Conservation (phyloP, 1,284 basidiomycete genomes). For the Takashimella koratensis region DNA sequence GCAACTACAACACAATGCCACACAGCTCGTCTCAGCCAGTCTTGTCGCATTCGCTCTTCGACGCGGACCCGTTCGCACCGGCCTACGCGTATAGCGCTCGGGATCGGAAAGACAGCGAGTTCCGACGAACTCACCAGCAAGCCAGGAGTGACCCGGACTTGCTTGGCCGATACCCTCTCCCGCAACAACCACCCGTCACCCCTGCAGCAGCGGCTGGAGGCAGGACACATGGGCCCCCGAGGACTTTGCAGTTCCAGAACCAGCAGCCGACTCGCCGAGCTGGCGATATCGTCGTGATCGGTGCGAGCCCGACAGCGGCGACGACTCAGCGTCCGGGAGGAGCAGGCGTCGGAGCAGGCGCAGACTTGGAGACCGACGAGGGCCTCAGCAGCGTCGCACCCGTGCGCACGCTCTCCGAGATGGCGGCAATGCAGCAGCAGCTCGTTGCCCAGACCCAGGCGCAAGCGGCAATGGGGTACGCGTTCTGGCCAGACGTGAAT, state of each 20-base stretch:
- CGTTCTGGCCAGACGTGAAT: background rate
- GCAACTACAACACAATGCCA: background rate
- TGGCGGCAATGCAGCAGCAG: background rate
- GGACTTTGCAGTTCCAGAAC: background rate
- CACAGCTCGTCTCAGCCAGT: background rate
- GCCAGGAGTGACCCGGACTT: background rate
- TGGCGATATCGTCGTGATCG: background rate
- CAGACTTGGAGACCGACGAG: background rate
- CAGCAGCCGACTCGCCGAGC: background rate
- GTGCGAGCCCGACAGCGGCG: background rate
- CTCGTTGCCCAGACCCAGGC: background rate
- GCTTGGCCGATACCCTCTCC: background rate
- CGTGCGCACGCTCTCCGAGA: background rate
- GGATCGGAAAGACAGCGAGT: background rate
- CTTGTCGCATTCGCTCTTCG: background rate
- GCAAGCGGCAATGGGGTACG: background rate
- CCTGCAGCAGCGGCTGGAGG: background rate
- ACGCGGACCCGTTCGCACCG: background rate
- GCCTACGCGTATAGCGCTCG: background rate
- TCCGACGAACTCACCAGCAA: background rate
- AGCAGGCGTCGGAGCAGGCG: too few relatives aligned
- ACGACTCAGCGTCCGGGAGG: background rate
- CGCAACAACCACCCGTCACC: background rate
- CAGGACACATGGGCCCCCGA: background rate
- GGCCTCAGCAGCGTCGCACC: background rate